Evolutionary conservation across 2,329 filamentous ascomycete species (phyloP).

Genomic region (Xylariaceae sp.): DNA sequence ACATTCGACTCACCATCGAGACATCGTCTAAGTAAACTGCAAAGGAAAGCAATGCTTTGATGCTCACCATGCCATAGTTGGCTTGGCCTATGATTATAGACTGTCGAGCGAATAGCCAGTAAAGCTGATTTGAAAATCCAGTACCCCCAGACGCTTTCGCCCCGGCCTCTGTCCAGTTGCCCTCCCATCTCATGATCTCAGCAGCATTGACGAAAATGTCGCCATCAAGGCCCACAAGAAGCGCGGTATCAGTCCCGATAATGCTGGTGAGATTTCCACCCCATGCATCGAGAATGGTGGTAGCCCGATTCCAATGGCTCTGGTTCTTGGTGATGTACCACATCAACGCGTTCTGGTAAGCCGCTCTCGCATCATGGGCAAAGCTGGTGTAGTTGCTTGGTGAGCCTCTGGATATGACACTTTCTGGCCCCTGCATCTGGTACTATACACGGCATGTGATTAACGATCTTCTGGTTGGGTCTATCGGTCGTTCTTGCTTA

Average conservation of each 20-base stretch:
- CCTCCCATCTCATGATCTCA: constrained; percentile 41
- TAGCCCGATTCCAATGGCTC: constrained; percentile 28
- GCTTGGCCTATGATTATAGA: constrained; percentile 35
- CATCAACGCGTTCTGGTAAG: constrained; percentile 37
- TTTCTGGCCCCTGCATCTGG: no score
- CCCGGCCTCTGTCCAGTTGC: constrained; percentile 32
- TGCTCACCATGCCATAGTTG: constrained; percentile 40
- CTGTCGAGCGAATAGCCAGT: constrained; percentile 37
- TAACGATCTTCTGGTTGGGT: no score
- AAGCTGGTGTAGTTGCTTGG: no score
- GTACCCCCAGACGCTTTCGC: constrained; percentile 29
- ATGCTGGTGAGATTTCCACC: constrained; percentile 29
- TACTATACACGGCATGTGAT: no score
- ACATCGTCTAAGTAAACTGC: no score
- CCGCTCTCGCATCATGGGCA: constrained; percentile 31
- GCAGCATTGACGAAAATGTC: constrained; percentile 37
- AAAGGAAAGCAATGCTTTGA: no score
- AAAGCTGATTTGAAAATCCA: constrained; percentile 35
- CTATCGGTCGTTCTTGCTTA: no score
- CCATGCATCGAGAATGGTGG: constrained; percentile 34
- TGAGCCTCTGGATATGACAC: no score
- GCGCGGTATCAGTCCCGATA: constrained; percentile 30
- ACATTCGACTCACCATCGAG: no score
- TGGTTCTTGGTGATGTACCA: constrained; percentile 37
- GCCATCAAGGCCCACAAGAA: constrained; percentile 35